Evolutionary conservation across 306 rosid species (phyloP), one percentile per base, ranked within the genome.

Genomic region (Comarum palustre): DNA sequence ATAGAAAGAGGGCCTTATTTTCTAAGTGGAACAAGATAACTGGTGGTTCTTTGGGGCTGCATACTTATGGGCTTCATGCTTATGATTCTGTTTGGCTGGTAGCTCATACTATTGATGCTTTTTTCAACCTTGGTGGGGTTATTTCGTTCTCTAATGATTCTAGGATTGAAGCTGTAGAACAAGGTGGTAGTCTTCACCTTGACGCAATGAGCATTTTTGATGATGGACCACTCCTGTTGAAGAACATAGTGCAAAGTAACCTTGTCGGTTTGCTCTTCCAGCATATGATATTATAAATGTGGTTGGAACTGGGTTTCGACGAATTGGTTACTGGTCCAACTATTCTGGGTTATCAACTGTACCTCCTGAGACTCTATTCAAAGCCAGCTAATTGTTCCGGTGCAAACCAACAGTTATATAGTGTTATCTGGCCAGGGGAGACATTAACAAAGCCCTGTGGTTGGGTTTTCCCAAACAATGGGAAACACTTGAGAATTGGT

Each of bases 391-490:
- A 91, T 79, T 88, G 82, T 47, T 95, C 99, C 15, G 82, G 68
- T 41, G 88, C 83, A 80, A 89, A 83, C 69, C 96, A 90, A 80
- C 73, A 83, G 19, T 86, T 95, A 25, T 57, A 69, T 48, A 50
- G 59, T 57, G 92, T 95, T 72, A 79, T 95, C 82, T 95, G 99
- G 99, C 99, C 99, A 36, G 99, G 99, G 46, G 97, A 95, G 34
- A 90, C 96, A 67, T 6, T 66, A 46, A 62, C 77, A 2, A 87
- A 81, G 79, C 99, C 99, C 17, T 93, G 97, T 36, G 99, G 99
- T 75, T 95, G 99, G 99, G 97, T 94, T 45, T 91, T 90, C 73
- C 97, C 99, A 2, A 91, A 83, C 82, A 90, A 90, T 59, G 97
- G 99, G 74, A 90, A 86, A 76, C 85, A 71, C 66, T 69, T 95